phyloP scores from a whole-genome alignment of 345 rosid species.

The Hypericum androsaemum region DNA sequence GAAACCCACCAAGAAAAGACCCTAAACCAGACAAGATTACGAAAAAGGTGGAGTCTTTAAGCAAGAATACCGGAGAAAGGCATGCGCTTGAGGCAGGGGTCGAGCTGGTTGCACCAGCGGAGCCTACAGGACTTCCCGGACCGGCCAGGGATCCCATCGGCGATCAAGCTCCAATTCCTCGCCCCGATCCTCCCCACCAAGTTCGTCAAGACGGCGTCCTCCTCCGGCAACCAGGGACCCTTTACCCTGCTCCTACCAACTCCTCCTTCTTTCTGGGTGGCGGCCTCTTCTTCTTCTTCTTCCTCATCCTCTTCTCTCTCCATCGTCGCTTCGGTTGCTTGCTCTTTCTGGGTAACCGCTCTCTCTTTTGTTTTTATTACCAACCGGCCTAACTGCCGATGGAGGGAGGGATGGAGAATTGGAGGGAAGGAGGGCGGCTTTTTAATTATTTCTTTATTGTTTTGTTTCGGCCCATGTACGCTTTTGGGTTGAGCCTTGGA shows the following conservation, averaged over 20 bases:
- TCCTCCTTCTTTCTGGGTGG: constrained; percentile 18
- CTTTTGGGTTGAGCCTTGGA: too few relatives aligned
- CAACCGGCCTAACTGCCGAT: too few relatives aligned
- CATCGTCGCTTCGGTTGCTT: constrained; percentile 13
- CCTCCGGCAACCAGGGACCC: constrained; percentile 83
- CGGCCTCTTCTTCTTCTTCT: constrained; percentile 9
- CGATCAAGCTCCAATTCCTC: constrained; percentile 82
- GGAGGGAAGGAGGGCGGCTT: too few relatives aligned
- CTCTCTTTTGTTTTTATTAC: too few relatives aligned
- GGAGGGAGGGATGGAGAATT: too few relatives aligned
- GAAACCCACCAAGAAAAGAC: background rate
- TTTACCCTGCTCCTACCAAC: constrained; percentile 44
- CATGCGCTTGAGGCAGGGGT: constrained; percentile 69
- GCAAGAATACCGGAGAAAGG: constrained; percentile 54
- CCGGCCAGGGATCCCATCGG: constrained; percentile 70
- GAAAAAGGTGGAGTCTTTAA: background rate
- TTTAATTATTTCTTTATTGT: too few relatives aligned
- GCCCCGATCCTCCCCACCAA: constrained; percentile 58
- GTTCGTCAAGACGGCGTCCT: constrained; percentile 49
- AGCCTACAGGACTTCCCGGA: constrained; percentile 83
- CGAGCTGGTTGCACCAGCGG: constrained; percentile 85
- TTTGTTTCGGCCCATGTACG: too few relatives aligned
- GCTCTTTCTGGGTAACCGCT: too few relatives aligned
- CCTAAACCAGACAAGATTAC: background rate
- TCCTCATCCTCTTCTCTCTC: constrained; percentile 14